These are phyloP conservation scores for Penicillium corylophilum DNA, from an alignment of 2,329 filamentous ascomycete species.

Conservation along the genomic window DNA sequence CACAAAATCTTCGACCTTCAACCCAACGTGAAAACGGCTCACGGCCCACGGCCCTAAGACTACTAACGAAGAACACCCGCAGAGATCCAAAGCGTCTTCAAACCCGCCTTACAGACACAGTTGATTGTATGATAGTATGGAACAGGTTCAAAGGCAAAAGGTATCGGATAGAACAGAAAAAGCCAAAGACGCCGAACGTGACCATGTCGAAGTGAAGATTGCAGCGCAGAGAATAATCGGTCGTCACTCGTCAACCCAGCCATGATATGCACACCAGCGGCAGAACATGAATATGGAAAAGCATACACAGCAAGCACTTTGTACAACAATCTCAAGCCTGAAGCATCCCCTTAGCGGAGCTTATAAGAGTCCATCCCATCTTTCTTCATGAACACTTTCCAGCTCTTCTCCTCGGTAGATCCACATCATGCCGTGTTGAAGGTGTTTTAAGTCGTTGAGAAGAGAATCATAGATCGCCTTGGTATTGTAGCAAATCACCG, in stretches of 20 bases:
- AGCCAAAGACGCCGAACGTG: constrained; percentile 20
- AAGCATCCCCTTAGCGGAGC: neutral
- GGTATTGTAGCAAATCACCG: constrained; percentile 53
- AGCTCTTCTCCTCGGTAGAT: neutral
- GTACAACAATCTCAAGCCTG: neutral
- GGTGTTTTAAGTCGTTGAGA: neutral
- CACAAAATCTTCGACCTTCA: neutral
- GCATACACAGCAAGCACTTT: neutral
- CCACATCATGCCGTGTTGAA: neutral
- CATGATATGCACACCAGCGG: neutral
- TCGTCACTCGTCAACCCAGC: constrained; percentile 22
- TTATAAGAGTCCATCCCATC: neutral
- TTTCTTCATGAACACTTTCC: neutral
- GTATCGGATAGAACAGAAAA: constrained; percentile 18
- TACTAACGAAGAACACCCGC: neutral
- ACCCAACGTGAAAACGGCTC: neutral
- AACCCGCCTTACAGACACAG: neutral
- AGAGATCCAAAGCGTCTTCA: neutral
- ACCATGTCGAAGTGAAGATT: constrained; percentile 10
- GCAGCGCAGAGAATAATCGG: constrained; percentile 13
- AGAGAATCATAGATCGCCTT: neutral
- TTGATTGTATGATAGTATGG: constrained; percentile 10
- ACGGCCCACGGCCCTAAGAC: neutral
- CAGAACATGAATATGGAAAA: neutral
- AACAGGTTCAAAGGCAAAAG: constrained; percentile 16